phyloP scores from a whole-genome alignment of 371 early-diverging fungal genomes.

The Rhizopus delemar region DNA sequence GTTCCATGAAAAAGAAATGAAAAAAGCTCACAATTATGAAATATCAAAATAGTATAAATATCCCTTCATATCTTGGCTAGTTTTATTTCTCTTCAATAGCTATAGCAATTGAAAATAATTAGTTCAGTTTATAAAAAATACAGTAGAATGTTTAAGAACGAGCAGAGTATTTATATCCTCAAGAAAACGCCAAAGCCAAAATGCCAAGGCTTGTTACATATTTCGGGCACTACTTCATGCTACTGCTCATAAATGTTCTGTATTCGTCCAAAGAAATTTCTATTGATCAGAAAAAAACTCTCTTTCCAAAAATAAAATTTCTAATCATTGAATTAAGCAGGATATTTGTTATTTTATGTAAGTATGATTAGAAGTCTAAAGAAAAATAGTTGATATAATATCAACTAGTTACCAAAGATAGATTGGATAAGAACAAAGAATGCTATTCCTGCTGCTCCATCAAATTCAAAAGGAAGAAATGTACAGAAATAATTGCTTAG shows the following conservation, averaged over 20 bases:
- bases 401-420: too few species aligned
- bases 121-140: conserved; percentile 11
- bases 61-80: too few species aligned
- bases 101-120: conserved; percentile 15
- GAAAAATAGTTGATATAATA: too few species aligned
- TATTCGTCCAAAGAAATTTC: background rate
- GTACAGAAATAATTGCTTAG: too few species aligned
- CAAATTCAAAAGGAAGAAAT: too few species aligned
- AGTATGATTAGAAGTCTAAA: too few species aligned
- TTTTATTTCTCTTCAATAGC: too few species aligned
- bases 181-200: conserved; percentile 19
- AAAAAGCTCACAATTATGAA: background rate
- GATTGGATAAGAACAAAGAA: too few species aligned
- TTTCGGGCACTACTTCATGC: conserved; percentile 2
- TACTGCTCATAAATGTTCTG: conserved; percentile 1
- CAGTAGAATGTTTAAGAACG: conserved; percentile 15
- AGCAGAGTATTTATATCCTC: conserved; percentile 18
- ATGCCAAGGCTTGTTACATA: conserved; percentile 13
- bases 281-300: too few species aligned
- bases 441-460: too few species aligned
- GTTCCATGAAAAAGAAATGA: conserved; percentile 1
- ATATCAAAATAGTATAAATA: background rate
- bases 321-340: background rate
- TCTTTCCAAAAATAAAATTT: background rate
- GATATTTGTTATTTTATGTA: too few species aligned